Evolutionary conservation across 768 basidiomycete genomes (phyloP), one percentile per base, ranked within the genome.

Genomic region (Boletus subparvulus): DNA sequence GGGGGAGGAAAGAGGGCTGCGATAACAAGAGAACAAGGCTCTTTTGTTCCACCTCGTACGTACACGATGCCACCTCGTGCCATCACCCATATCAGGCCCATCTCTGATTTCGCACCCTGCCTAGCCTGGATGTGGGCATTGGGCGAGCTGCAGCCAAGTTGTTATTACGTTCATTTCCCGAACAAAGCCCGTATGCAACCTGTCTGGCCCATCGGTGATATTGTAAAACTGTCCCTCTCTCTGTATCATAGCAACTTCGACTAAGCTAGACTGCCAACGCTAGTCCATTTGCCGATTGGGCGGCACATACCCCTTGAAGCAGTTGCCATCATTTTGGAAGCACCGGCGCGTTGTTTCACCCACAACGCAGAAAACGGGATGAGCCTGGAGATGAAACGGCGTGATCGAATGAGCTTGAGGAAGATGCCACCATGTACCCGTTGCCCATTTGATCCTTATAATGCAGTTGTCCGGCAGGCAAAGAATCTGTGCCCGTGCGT

Each of bases 401-500:
- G n/a, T 56, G 54, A 17, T 16, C 12, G 36, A 32, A 41, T 39
- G 33, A 39, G 3, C 24, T 11, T 10, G 49, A 52, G 32, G 24
- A 49, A 11, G 44, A 26, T 26, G 32, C 4, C 52, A 3, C 19
- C 32, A 36, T 36, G 5, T n/a, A 44, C 43, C 43, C 40, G 11
- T 30, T 30, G 8, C 30, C 30, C 32, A 32, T 32, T 32, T 11
- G 10, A 11, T 19, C 52, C 19, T 26, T 30, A 28, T 12, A 12
- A 30, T 24, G 39, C 30, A 76, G 14, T 72, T 74, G 60, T 78
- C 71, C 36, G 61, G 50, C 10, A 73, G 77, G 60, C 11, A 21
- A 14, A 36, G 14, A 8, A 24, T 19, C 17, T 36, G 55, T 32
- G 32, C 2, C 32, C 32, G 32, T 32, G 32, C 10, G 33, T 54